Evolutionary conservation across 768 basidiomycete genomes (phyloP), one percentile per base, ranked within the genome.

Genomic region (Pluteus cervinus): DNA sequence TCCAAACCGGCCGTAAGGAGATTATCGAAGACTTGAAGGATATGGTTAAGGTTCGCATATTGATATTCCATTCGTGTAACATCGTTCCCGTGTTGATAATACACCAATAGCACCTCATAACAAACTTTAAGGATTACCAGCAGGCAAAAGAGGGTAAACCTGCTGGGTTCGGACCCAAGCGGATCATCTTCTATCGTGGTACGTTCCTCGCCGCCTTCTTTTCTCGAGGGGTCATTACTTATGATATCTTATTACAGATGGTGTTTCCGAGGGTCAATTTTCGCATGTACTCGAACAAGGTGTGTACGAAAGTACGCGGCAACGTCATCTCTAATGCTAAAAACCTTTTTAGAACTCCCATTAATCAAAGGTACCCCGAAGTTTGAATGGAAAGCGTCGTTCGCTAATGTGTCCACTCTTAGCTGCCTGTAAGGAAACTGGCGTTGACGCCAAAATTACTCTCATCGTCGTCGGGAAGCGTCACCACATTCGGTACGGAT

Each of bases 391-490:
- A 7, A 2, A 10, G 15, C 6, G 26, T 26, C 4, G 23, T 17
- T 29, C n/a, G n/a, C 9, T 21, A 14, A 11, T 4, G 18, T 24
- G 29, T 15, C 33, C n/a, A n/a, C 15, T 16, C 28, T 4, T 42
- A 88, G 87, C 46, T 37, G 86, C 86, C 3, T 89, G 84, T 44
- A 42, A 37, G 1, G 69, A 75, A 4, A 48, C 83, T 1, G 63
- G 63, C 5, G 79, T 87, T 20, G 63, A 65, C 1, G 75, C 76
- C 0, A 76, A 72, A 36, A 83, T 90, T 21, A 90, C 88, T 0
- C 61, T 90, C 16, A 72, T 89, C 35, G 66, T 90, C 17, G 87
- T 90, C 5, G 86, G 84, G 11, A 91, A 90, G 52, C 70, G 81
- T 3, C 81, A 84, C 51, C 81, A 81, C 37, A 68, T 79, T 35